Evolutionary conservation across 2,329 filamentous ascomycete genomes (phyloP).

Genomic region (Neopestalotiopsis rosae): DNA sequence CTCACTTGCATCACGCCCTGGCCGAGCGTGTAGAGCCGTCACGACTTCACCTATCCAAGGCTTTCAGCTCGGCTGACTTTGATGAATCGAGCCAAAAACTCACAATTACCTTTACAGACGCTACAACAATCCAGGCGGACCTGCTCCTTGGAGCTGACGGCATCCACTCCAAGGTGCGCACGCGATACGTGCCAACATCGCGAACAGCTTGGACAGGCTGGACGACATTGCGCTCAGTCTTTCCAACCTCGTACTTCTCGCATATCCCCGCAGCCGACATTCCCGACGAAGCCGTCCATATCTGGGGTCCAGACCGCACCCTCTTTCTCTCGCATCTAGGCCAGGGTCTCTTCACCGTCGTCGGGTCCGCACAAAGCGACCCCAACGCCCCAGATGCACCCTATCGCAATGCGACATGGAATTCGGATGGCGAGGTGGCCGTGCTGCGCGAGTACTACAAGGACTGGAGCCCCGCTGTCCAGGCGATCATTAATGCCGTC

Average conservation of each 20-base stretch:
- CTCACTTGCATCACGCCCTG: conserved; percentile 55
- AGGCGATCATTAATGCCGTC: conserved; percentile 44
- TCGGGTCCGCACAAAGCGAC: conserved; percentile 45
- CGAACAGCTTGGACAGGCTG: conserved; percentile 48
- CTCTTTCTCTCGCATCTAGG: conserved; percentile 50
- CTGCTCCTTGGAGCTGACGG: conserved; percentile 59
- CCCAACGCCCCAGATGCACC: conserved; percentile 36
- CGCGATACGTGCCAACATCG: conserved; percentile 48
- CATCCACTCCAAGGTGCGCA: conserved; percentile 52
- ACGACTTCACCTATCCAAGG: conserved; percentile 49
- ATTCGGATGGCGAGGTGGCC: conserved; percentile 41
- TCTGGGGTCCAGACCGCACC: conserved; percentile 47
- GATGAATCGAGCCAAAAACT: conserved; percentile 33
- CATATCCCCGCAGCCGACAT: conserved; percentile 40
- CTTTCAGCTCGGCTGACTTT: conserved; percentile 40
- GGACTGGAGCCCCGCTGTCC: conserved; percentile 48
- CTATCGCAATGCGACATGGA: conserved; percentile 41
- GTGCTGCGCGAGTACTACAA: conserved; percentile 43
- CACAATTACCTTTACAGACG: conserved; percentile 53
- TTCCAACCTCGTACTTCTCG: conserved; percentile 44
- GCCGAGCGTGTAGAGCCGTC: conserved; percentile 47
- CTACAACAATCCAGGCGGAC: conserved; percentile 47
- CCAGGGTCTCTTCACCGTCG: conserved; percentile 46
- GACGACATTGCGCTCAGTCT: conserved; percentile 50
- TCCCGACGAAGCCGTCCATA: conserved; percentile 48